Percentiles rank a stretch among this genome's conserved stretches.
Evolutionary conservation across 2,329 filamentous ascomycete species (phyloP).

Genomic region (Geosmithia morbida): DNA sequence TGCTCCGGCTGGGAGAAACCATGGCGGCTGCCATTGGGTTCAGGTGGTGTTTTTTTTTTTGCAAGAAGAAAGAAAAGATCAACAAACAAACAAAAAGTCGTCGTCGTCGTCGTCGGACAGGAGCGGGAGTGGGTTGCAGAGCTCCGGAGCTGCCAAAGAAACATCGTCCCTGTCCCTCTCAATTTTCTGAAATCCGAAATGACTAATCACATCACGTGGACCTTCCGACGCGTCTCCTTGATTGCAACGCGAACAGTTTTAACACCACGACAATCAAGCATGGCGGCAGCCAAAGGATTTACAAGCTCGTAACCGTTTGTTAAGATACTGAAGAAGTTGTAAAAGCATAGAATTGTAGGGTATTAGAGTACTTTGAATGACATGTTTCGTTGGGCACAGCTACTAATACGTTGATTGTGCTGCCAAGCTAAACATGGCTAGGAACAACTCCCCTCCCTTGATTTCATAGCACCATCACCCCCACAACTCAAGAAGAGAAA

Average conservation of each 20-base stretch:
- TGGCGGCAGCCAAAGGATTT: background rate
- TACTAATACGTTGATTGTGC: conserved; percentile 9
- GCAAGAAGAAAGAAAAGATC: no score
- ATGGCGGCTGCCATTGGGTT: conserved; percentile 29
- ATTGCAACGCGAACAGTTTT: background rate
- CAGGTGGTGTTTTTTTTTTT: background rate
- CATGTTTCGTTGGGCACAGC: conserved; percentile 5
- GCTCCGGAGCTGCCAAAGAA: background rate
- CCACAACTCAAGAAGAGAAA: conserved; percentile 16
- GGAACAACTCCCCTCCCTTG: conserved; percentile 1
- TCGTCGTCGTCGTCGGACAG: background rate
- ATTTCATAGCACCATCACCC: conserved; percentile 4
- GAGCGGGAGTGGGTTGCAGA: background rate
- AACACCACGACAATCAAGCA: background rate
- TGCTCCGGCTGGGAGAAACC: conserved; percentile 49
- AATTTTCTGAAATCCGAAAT: conserved; percentile 18
- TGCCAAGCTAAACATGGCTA: conserved; percentile 21
- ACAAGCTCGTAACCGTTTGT: background rate
- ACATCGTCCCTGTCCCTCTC: background rate
- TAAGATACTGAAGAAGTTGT: background rate
- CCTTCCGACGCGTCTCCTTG: conserved; percentile 1
- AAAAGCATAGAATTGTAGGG: background rate
- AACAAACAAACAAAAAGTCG: no score
- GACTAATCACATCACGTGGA: conserved; percentile 19
- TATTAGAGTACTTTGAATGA: background rate